Percentiles rank a stretch among this genome's conserved stretches.
These are phyloP conservation scores for Lizonia empirigonia DNA, from an alignment of 2,329 filamentous ascomycete genomes.

Conservation along the genomic window DNA sequence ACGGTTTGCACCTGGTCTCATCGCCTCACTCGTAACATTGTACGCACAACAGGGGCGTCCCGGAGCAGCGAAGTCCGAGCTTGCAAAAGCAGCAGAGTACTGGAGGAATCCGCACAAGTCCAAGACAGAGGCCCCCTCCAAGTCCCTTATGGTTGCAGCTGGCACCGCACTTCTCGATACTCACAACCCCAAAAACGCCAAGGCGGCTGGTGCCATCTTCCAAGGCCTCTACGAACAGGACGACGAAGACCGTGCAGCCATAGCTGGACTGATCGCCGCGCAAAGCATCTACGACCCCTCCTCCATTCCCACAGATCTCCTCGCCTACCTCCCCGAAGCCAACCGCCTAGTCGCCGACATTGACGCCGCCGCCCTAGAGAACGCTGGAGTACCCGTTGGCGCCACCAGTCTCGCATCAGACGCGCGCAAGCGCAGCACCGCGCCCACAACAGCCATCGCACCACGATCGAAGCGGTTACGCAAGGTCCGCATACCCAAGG, in stretches of 20 bases:
- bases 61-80: conserved; percentile 70
- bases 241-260: conserved; percentile 69
- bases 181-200: conserved; percentile 68
- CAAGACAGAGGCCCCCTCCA: conserved; percentile 48
- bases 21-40: conserved; percentile 78
- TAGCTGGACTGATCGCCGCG: conserved; percentile 85
- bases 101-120: conserved; percentile 69
- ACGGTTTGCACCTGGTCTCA: conserved; percentile 81
- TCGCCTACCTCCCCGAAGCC: conserved; percentile 65
- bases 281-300: conserved; percentile 67
- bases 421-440: conserved; percentile 46
- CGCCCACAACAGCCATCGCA: conserved; percentile 48
- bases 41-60: conserved; percentile 78
- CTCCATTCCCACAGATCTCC: conserved; percentile 59
- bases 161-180: conserved; percentile 83
- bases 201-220: conserved; percentile 79
- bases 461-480: conserved; percentile 64
- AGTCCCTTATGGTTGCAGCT: conserved; percentile 74
- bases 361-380: conserved; percentile 67
- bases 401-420: conserved; percentile 44
- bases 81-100: conserved; percentile 78
- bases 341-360: conserved; percentile 65
- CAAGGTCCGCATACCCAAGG: conserved; percentile 70
- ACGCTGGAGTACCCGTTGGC: conserved; percentile 66
- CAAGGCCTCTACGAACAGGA: conserved; percentile 69